phyloP scores from a whole-genome alignment of 2,329 filamentous ascomycete genomes.

The Alternaria sp. region DNA sequence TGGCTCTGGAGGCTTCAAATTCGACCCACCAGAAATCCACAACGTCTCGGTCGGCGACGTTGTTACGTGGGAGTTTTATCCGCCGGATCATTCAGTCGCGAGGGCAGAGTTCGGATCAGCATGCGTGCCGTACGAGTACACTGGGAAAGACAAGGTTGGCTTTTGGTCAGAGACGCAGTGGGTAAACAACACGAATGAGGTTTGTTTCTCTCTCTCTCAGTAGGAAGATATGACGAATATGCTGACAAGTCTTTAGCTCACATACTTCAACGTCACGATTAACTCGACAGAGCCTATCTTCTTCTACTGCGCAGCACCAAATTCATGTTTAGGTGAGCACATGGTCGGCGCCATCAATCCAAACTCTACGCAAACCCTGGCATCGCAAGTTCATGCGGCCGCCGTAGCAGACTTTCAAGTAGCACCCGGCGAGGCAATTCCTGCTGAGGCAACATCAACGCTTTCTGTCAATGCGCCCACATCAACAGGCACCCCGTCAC shows the following conservation, averaged over 20 bases:
- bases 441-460: conserved; percentile 45
- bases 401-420: conserved; percentile 41
- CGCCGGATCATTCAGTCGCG: conserved; percentile 56
- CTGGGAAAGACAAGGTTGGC: conserved; percentile 37
- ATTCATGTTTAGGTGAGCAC: conserved; percentile 68
- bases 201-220: conserved; percentile 21
- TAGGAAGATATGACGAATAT: background rate
- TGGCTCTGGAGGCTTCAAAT: conserved; percentile 48
- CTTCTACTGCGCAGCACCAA: conserved; percentile 62
- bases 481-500: conserved; percentile 12
- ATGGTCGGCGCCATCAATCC: conserved; percentile 83
- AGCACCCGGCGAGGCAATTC: conserved; percentile 53
- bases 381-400: conserved; percentile 37
- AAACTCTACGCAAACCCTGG: conserved; percentile 46
- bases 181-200: conserved; percentile 37
- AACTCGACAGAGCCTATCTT: conserved; percentile 50
- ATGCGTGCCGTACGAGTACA: conserved; percentile 53
- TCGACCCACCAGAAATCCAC: conserved; percentile 48
- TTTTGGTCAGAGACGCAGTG: conserved; percentile 46
- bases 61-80: conserved; percentile 52
- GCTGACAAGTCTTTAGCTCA: conserved; percentile 31
- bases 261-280: conserved; percentile 46
- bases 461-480: conserved; percentile 19
- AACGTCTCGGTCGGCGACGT: conserved; percentile 52
- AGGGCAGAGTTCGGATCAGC: conserved; percentile 51